phyloP scores from a whole-genome alignment of 2,329 filamentous ascomycete species.

The Hypoxylon rubiginosum region DNA sequence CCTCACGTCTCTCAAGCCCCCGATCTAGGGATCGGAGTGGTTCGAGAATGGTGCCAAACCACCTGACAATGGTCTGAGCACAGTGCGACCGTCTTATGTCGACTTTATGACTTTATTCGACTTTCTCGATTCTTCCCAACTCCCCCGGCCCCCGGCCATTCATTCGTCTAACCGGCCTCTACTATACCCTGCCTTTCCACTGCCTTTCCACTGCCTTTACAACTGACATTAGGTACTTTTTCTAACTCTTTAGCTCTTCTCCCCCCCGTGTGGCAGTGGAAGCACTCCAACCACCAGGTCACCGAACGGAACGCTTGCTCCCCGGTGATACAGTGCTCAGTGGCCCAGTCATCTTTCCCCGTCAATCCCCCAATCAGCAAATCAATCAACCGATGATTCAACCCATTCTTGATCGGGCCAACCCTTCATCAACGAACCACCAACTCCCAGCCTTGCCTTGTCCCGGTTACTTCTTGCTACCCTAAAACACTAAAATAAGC shows the following conservation, averaged over 20 bases:
- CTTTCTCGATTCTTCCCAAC: too few species aligned
- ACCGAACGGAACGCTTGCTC: constrained; percentile 37
- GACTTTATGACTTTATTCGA: too few species aligned
- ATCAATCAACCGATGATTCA: constrained; percentile 28
- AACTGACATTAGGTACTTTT: too few species aligned
- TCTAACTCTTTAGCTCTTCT: neutral
- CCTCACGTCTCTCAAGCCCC: constrained; percentile 26
- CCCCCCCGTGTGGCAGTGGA: neutral
- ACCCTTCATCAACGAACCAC: constrained; percentile 31
- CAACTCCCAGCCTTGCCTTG: constrained; percentile 14
- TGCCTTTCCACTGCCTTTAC: too few species aligned
- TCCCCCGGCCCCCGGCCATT: too few species aligned
- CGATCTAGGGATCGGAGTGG: constrained; percentile 38
- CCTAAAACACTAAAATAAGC: constrained; percentile 36
- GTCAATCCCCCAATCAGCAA: constrained; percentile 20
- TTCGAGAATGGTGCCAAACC: constrained; percentile 44
- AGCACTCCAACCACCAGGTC: constrained; percentile 2
- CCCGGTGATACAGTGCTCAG: constrained; percentile 26
- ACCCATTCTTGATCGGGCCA: constrained; percentile 34
- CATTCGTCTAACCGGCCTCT: neutral
- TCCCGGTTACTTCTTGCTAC: constrained; percentile 30
- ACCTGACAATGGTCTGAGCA: constrained; percentile 44
- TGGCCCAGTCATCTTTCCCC: constrained; percentile 21
- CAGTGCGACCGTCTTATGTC: constrained; percentile 37
- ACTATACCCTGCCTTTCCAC: neutral